A percentile compares a stretch with the other conserved stretches of the same genome.
Conservation (phyloP, 106 monocot species). For the Allium sativum region DNA sequence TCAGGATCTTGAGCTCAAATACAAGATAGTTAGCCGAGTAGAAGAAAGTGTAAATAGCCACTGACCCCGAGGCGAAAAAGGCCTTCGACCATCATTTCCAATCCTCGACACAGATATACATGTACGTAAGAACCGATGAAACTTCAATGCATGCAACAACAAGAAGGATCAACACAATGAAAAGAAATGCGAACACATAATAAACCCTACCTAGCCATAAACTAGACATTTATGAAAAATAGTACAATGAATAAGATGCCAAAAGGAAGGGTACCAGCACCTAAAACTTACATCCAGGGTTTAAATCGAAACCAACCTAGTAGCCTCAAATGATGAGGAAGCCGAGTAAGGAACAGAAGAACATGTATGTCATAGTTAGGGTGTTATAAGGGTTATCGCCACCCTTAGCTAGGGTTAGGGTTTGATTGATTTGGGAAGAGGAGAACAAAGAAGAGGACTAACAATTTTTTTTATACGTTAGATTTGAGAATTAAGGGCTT, state of each 20-base stretch:
- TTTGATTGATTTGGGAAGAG: too few species aligned
- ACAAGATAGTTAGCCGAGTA: constrained; percentile 46
- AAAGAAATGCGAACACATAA: constrained; percentile 50
- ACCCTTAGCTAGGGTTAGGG: too few species aligned
- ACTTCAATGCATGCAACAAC: constrained; percentile 46
- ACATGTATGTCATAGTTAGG: too few species aligned
- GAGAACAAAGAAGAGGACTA: too few species aligned
- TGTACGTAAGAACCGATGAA: constrained; percentile 40
- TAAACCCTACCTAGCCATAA: constrained; percentile 48
- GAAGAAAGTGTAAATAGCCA: constrained; percentile 36
- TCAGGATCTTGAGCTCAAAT: constrained; percentile 43
- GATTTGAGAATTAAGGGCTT: too few species aligned
- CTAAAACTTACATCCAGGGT: constrained; percentile 42
- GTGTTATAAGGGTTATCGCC: too few species aligned
- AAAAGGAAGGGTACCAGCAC: constrained; percentile 38
- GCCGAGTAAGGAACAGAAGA: too few species aligned
- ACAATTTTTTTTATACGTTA: too few species aligned
- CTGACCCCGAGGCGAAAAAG: constrained; percentile 48
- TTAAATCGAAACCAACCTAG: too few species aligned
- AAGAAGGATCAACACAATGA: constrained; percentile 44
- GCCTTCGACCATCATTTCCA: constrained; percentile 56
- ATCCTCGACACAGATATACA: constrained; percentile 46
- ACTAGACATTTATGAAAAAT: constrained; percentile 49
- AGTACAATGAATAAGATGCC: constrained; percentile 50
- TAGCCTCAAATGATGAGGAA: too few species aligned